Base-by-base conservation (phyloP, 352 stramenopile genomes). In the Hyaloperonospora brassicae region DNA sequence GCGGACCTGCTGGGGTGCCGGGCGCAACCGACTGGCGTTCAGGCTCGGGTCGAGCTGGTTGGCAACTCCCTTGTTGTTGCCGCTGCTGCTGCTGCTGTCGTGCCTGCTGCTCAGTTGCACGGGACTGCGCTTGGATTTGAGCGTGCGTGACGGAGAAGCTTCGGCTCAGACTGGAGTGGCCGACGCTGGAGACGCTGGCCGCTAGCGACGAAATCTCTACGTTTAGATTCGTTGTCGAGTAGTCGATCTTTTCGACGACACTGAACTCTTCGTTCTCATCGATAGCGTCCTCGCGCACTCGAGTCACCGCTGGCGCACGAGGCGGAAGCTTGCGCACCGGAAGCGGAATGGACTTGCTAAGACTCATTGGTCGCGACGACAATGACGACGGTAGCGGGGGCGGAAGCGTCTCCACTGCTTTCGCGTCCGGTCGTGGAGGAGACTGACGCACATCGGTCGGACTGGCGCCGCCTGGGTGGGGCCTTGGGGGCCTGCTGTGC, bases 341-440 rank as follows among this genome's bases (percentile, higher is more conserved):
- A 21, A 89, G 77, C 17, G 79, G 72, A 39, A 93, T 90, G 2
- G 79, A 89, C 55, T 93, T 86, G 55, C 82, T 93, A 30, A 93
- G 58, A 47, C 79, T 93, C 74, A 81, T 89, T 0, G 82, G 78
- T 10, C 76, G 67, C 5, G 66, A 70, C 1, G 76, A 86, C 14
- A 77, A 73, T 1, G 77, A 87, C 22, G 79, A 83, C 13, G 70
- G 79, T 2, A 79, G 66, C 5, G 79, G 79, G 13, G 80, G 53
- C 22, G 69, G 52, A 14, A 39, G 58, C 13, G 49, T 44, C 2
- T 72, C 65, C 1, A 41, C 47, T 14, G 48, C 66, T 17, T 65
- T 64, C 14, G 24, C 21, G 55, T 12, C 43, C 50, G 49, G 31
- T n/a, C 63, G 55, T 39, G 52, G 56, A 25, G 57, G 53, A 1